These are phyloP conservation scores for Pistacia atlantica DNA, from an alignment of 345 rosid genomes.

Conservation along the genomic window DNA sequence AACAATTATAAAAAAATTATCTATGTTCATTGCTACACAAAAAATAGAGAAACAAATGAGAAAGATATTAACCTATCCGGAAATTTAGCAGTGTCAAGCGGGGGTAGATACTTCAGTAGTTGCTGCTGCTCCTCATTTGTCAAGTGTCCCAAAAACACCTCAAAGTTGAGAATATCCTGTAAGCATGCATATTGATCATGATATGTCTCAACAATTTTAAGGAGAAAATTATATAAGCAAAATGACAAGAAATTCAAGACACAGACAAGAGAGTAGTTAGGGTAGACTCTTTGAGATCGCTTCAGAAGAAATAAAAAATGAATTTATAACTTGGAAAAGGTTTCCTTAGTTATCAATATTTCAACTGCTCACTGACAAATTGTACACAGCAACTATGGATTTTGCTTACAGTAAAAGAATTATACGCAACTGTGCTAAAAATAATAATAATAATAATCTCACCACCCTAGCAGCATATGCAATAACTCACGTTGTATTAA, in stretches of 20 bases:
- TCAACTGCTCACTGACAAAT: neutral
- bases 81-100: conserved; percentile 52
- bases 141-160: conserved; percentile 66
- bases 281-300: neutral
- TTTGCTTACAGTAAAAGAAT: neutral
- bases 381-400: neutral
- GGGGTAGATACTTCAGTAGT: conserved; percentile 70
- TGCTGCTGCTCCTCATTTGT: conserved; percentile 82
- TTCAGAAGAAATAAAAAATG: conserved; percentile 4
- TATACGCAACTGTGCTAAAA: neutral
- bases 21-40: neutral
- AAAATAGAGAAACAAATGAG: conserved; percentile 2
- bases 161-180: conserved; percentile 82
- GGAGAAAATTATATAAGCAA: neutral
- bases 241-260: conserved; percentile 1
- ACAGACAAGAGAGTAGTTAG: neutral
- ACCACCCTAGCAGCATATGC: neutral
- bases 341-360: neutral
- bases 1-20: neutral
- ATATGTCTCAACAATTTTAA: neutral
- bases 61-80: conserved; percentile 60
- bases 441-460: neutral
- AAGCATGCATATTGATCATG: conserved; percentile 13
- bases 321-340: neutral
- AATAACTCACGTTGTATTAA: neutral